Conservation (phyloP, 345 rosid species). For the Gossypium longicalyx region DNA sequence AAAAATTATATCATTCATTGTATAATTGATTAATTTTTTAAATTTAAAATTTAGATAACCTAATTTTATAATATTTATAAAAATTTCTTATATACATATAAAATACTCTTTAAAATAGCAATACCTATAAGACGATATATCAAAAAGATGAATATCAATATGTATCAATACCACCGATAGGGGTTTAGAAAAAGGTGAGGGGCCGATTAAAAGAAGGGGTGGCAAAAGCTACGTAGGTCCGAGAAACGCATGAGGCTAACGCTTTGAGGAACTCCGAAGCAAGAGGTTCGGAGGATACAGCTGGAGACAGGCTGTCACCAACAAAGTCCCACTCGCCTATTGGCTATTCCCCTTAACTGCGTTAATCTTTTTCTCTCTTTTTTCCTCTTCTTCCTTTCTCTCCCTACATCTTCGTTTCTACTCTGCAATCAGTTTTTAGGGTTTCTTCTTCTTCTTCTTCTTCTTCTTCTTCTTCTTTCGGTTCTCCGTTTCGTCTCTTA, state of each 20-base stretch:
- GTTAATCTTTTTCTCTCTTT: too few relatives aligned
- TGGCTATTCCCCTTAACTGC: slow-evolving; percentile 13
- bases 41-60: too few relatives aligned
- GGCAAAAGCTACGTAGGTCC: slow-evolving; percentile 36
- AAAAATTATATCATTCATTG: too few relatives aligned
- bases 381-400: not conserved
- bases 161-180: not conserved
- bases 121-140: too few relatives aligned
- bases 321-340: slow-evolving; percentile 77
- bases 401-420: not conserved
- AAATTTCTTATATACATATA: too few relatives aligned
- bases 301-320: slow-evolving; percentile 99
- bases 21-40: too few relatives aligned
- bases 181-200: too few relatives aligned
- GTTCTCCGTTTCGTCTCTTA: slow-evolving; percentile 14
- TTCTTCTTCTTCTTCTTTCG: slow-evolving; percentile 19
- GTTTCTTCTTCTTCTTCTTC: too few relatives aligned
- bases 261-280: slow-evolving; percentile 31
- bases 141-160: too few relatives aligned
- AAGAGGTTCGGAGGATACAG: slow-evolving; percentile 58
- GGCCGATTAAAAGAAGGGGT: not conserved
- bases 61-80: too few relatives aligned
- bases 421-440: slow-evolving; percentile 27
- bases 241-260: slow-evolving; percentile 16
- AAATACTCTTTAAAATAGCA: too few relatives aligned